These are phyloP conservation scores for Verticillium longisporum DNA, from an alignment of 2,329 filamentous ascomycete species.

Conservation along the genomic window DNA sequence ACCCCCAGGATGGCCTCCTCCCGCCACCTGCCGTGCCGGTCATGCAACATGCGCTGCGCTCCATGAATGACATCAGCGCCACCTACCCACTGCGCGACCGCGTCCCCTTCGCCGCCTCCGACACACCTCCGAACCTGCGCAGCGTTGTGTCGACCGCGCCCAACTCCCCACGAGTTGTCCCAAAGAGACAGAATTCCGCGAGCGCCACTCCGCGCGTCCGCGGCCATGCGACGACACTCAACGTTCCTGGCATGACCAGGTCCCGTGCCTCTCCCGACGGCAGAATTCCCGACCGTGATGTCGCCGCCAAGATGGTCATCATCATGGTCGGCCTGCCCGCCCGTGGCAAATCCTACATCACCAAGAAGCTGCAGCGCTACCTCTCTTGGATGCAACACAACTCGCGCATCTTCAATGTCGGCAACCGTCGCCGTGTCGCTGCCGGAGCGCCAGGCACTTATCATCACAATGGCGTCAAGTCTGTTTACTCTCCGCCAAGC, in stretches of 20 bases:
- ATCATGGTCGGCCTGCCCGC: constrained; percentile 97
- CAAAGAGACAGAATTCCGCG: constrained; percentile 67
- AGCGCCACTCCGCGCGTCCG: constrained; percentile 70
- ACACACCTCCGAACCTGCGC: constrained; percentile 48
- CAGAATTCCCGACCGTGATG: constrained; percentile 85
- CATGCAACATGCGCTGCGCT: constrained; percentile 33
- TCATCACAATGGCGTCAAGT: constrained; percentile 12
- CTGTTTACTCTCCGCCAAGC: constrained; percentile 33
- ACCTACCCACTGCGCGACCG: constrained; percentile 20
- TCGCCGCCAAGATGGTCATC: constrained; percentile 93
- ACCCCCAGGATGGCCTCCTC: constrained; percentile 18
- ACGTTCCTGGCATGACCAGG: constrained; percentile 92
- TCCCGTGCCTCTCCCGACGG: constrained; percentile 95
- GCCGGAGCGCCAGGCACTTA: constrained; percentile 47
- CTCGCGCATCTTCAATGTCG: constrained; percentile 94
- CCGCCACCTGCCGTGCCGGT: constrained; percentile 24
- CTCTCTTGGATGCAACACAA: constrained; percentile 97
- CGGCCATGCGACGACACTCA: constrained; percentile 85
- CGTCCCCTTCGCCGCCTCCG: constrained; percentile 17
- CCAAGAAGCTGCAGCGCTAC: constrained; percentile 94
- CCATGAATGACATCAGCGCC: constrained; percentile 33
- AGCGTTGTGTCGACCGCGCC: constrained; percentile 54
- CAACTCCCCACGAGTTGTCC: constrained; percentile 52
- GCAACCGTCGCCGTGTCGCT: constrained; percentile 77
- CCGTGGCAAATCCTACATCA: constrained; percentile 96